phyloP scores from a whole-genome alignment of 331 rosid species.

The Arachis monticola region DNA sequence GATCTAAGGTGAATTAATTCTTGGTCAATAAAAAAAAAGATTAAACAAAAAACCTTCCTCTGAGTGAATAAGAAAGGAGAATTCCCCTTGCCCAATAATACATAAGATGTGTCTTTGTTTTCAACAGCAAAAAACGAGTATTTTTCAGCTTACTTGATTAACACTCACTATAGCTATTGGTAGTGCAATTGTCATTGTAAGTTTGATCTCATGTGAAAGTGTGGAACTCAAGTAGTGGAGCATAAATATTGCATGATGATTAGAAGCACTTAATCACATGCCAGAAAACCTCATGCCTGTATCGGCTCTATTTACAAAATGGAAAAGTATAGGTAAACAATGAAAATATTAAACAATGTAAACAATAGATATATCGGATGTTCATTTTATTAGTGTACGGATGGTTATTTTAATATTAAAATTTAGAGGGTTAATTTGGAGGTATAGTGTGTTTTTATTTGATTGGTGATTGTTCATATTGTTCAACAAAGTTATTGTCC shows the following conservation, averaged over 20 bases:
- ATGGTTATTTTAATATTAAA: no score
- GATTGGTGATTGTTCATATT: no score
- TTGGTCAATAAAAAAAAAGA: no score
- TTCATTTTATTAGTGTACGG: no score
- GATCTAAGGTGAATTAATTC: no score
- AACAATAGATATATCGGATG: no score
- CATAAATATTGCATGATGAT: background rate
- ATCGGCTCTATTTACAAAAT: background rate
- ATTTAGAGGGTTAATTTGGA: no score
- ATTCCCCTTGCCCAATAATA: background rate
- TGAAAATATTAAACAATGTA: no score
- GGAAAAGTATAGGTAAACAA: no score
- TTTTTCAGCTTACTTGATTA: background rate
- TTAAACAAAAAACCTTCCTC: background rate
- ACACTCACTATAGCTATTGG: background rate
- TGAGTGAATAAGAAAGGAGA: background rate
- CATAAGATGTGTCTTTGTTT: background rate
- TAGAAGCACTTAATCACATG: background rate
- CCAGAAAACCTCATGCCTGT: background rate
- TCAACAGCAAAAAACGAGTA: background rate
- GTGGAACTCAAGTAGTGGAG: background rate
- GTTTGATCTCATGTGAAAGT: background rate
- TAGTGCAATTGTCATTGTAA: background rate
- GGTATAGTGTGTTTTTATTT: no score
- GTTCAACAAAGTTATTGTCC: no score